phyloP scores from a whole-genome alignment of 1,284 basidiomycete species.

The Moesziomyces globuligerus region DNA sequence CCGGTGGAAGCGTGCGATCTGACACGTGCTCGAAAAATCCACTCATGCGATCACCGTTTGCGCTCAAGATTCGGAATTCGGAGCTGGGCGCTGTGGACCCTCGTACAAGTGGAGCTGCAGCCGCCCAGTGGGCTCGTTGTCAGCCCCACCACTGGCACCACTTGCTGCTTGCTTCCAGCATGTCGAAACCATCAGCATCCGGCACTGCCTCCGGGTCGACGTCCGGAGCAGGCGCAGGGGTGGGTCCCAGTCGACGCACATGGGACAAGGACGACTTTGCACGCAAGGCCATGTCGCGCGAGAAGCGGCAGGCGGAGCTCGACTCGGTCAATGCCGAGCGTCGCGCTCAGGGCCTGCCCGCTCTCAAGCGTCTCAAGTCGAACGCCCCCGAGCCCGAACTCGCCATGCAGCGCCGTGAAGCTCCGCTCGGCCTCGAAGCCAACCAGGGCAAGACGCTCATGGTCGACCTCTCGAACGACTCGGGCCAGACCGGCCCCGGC shows the following conservation, averaged over 20 bases:
- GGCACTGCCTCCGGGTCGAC: not conserved
- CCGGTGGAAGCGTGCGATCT: not conserved
- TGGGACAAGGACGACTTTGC: slow-evolving; percentile 62
- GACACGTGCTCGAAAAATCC: not conserved
- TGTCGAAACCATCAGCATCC: slow-evolving; percentile 20
- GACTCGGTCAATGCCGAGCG: slow-evolving; percentile 57
- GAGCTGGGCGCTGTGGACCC: not conserved
- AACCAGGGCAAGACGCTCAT: slow-evolving; percentile 61
- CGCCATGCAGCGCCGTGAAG: slow-evolving; percentile 51
- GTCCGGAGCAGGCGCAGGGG: slow-evolving; percentile 27
- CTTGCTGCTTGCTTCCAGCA: slow-evolving; percentile 5
- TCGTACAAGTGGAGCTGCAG: slow-evolving; percentile 1
- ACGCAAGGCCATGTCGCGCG: slow-evolving; percentile 54
- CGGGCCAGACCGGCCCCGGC: slow-evolving; percentile 58
- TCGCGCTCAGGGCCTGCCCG: slow-evolving; percentile 46
- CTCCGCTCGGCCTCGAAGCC: slow-evolving; percentile 55
- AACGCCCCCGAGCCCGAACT: slow-evolving; percentile 59
- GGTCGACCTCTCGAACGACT: slow-evolving; percentile 52
- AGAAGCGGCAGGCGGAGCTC: slow-evolving; percentile 56
- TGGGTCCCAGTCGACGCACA: slow-evolving; percentile 56
- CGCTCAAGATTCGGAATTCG: slow-evolving; percentile 1
- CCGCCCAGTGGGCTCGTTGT: too few relatives aligned
- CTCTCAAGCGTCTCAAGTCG: slow-evolving; percentile 48
- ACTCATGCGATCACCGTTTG: slow-evolving; percentile 5
- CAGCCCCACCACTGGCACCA: too few relatives aligned